Conservation (phyloP, 306 rosid genomes). For the Prunus armeniaca region DNA sequence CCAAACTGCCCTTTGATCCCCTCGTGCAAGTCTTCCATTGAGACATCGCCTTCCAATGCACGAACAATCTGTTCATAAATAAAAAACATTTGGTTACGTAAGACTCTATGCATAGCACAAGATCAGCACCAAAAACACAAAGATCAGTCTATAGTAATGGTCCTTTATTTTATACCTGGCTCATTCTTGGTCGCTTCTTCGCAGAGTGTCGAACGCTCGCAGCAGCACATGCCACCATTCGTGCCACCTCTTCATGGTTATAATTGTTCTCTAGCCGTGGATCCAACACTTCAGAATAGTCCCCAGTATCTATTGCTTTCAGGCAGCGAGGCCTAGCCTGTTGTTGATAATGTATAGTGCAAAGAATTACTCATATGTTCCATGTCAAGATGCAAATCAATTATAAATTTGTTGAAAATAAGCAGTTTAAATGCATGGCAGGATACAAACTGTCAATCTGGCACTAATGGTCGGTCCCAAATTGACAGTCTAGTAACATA, state of each 20-base stretch:
- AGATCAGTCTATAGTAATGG: no score
- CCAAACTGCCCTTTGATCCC: slow-evolving; percentile 31
- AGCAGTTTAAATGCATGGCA: neutral
- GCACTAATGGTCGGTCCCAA: neutral
- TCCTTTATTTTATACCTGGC: slow-evolving; percentile 48
- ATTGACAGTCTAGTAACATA: neutral
- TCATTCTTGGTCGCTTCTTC: slow-evolving; percentile 76
- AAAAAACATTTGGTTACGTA: neutral
- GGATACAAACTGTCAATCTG: neutral
- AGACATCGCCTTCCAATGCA: slow-evolving; percentile 75
- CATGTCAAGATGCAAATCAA: neutral
- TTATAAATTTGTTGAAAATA: neutral
- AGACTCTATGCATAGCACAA: neutral
- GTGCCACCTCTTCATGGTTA: slow-evolving; percentile 43
- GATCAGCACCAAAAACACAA: neutral
- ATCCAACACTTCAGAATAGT: slow-evolving; percentile 52
- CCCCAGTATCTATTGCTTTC: slow-evolving; percentile 43
- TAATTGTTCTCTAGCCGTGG: slow-evolving; percentile 51
- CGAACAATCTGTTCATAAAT: slow-evolving; percentile 53
- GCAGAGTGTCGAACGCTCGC: slow-evolving; percentile 67
- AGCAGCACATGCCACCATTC: slow-evolving; percentile 81
- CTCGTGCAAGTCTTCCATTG: slow-evolving; percentile 50
- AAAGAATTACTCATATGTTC: neutral
- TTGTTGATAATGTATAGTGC: slow-evolving; percentile 8
- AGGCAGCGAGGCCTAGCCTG: slow-evolving; percentile 78